These are phyloP conservation scores for Sisymbrium irio DNA, from an alignment of 345 rosid genomes.

Conservation along the genomic window DNA sequence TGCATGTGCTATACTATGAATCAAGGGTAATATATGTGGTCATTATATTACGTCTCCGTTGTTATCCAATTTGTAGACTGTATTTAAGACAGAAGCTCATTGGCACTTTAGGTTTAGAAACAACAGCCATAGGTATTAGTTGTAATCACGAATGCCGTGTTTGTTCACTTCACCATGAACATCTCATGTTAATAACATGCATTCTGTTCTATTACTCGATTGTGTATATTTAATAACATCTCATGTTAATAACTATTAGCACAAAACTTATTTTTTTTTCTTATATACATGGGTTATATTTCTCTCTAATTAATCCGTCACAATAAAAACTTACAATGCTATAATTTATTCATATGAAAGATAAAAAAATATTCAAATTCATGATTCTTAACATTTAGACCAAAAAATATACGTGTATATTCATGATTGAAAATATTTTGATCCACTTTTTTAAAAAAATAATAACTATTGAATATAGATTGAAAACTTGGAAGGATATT, in stretches of 20 bases:
- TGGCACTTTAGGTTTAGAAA: slow-evolving; percentile 11
- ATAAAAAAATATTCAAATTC: too few species aligned
- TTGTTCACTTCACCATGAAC: slow-evolving; percentile 12
- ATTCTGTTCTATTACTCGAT: background rate
- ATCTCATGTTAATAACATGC: slow-evolving; percentile 23
- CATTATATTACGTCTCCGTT: background rate
- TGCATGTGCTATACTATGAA: background rate
- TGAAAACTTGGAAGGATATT: background rate
- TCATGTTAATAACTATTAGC: too few species aligned
- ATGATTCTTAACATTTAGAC: too few species aligned
- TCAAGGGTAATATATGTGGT: background rate
- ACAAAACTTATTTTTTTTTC: background rate
- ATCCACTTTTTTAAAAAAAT: background rate
- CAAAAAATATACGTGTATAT: too few species aligned
- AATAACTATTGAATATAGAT: background rate
- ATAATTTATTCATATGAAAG: background rate
- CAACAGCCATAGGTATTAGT: background rate
- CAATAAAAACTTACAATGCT: background rate
- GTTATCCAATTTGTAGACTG: background rate
- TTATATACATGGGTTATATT: background rate
- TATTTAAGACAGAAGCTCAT: background rate
- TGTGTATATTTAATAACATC: background rate
- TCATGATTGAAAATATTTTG: background rate
- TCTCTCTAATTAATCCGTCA: background rate
- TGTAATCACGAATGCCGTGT: slow-evolving; percentile 28